Evolutionary conservation across 306 rosid genomes (phyloP), one percentile per base, ranked within the genome.

Genomic region (Cyclanthera cordifolia): DNA sequence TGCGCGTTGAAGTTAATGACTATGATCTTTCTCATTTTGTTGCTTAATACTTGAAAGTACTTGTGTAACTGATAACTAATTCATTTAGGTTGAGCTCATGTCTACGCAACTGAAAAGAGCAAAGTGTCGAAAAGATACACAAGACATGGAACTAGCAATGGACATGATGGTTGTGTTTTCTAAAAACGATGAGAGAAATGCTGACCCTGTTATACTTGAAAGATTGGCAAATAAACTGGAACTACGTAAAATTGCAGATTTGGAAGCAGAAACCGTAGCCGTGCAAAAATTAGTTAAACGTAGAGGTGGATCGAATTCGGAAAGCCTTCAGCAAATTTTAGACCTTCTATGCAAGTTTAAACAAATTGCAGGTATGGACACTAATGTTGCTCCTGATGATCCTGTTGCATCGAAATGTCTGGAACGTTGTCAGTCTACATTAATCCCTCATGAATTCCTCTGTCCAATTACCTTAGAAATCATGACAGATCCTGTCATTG

Each of bases 71-170:
- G 64, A 2, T 69, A 17, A 61, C 66, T 16, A 45, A 34, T 46
- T 73, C 67, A 30, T 76, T 72, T 90, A 92, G 97, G 83, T 92
- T 71, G 90, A 87, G 82, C 88, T 89, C 45, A 92, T 85, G 90
- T 79, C 78, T 74, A 67, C 65, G 73, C 97, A 92, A 81, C 96
- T 91, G 37, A 81, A 69, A 77, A 77, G 95, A 50, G 95, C 86
- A 0, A 84, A 79, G 74, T 83, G 80, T 71, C 79, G 96, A 34
- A 79, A 85, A 0, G 96, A 91, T 55, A 85, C 97, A 3, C 97
- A 89, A 50, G 97, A 91, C 75, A 91, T 91, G 53, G 97, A 91
- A 74, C 88, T 91, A 54, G 95, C 95, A 77, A 85, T 91, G 96
- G 97, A 91, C 51, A 76, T 87, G 88, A 87, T 91, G 85, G 95